These are phyloP conservation scores for Saturnispora quitensis DNA, from an alignment of 805 yeast species.

Conservation along the genomic window DNA sequence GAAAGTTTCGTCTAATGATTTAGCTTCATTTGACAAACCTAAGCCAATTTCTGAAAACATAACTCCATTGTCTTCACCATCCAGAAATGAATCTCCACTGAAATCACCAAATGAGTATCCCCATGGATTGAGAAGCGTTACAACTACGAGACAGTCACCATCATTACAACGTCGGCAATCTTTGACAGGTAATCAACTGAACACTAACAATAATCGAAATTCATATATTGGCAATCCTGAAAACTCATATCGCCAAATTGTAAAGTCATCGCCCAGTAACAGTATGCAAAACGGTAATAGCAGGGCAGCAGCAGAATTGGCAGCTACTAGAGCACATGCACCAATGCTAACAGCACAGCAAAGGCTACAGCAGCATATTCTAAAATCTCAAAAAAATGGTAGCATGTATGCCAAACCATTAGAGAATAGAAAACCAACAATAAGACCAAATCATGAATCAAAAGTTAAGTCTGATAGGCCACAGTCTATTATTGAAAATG, in stretches of 20 bases:
- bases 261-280: background rate
- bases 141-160: constrained; percentile 1
- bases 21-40: background rate
- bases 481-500: constrained; percentile 10
- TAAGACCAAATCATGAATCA: constrained; percentile 7
- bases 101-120: background rate
- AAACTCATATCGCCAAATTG: background rate
- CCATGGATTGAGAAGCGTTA: background rate
- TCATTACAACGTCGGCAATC: constrained; percentile 3
- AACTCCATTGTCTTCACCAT: constrained; percentile 3
- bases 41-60: background rate
- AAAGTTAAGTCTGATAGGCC: constrained; percentile 6
- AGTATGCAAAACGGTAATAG: background rate
- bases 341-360: constrained; percentile 27
- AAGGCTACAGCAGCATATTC: constrained; percentile 28
- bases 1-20: background rate
- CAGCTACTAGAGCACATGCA: constrained; percentile 13
- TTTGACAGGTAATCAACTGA: background rate
- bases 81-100: background rate
- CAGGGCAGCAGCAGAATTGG: constrained; percentile 14
- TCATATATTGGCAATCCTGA: background rate
- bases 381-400: constrained; percentile 26
- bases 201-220: background rate
- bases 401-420: constrained; percentile 22
- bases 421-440: constrained; percentile 17